These are phyloP conservation scores for Magnaporthiopsis poae DNA, from an alignment of 2,329 filamentous ascomycete species.

Conservation along the genomic window DNA sequence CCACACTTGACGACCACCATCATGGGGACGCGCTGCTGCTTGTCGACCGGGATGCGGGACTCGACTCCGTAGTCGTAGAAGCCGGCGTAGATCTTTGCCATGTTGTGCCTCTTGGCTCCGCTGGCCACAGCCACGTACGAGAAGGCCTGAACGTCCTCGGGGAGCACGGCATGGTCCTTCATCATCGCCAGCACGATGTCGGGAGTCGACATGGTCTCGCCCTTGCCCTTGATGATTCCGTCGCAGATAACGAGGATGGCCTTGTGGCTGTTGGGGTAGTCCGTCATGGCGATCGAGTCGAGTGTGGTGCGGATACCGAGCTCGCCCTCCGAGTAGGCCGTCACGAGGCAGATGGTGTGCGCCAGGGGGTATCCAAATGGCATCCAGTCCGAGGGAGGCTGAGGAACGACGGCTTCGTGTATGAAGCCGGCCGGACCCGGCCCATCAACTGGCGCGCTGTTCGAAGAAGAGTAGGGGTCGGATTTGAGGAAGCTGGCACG, in stretches of 20 bases:
- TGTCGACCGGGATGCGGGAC: conserved; percentile 69
- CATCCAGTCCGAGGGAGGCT: conserved; percentile 93
- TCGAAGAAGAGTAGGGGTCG: conserved; percentile 41
- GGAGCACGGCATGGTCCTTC: conserved; percentile 73
- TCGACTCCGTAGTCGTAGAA: conserved; percentile 92
- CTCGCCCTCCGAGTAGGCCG: conserved; percentile 90
- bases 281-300: conserved; percentile 91
- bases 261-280: conserved; percentile 99
- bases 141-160: conserved; percentile 76
- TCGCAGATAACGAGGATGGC: conserved; percentile 93
- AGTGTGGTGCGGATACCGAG: conserved; percentile 87
- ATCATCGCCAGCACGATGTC: conserved; percentile 89
- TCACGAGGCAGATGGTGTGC: conserved; percentile 87
- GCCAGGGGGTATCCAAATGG: conserved; percentile 92
- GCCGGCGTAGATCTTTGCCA: conserved; percentile 95
- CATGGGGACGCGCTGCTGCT: conserved; percentile 96
- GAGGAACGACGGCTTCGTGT: conserved; percentile 87
- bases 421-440: conserved; percentile 88
- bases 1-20: conserved; percentile 93
- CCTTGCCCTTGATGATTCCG: conserved; percentile 92
- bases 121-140: conserved; percentile 95
- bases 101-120: conserved; percentile 95
- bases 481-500: conserved; percentile 55
- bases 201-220: conserved; percentile 76
- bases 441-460: conserved; percentile 52